Percentiles rank a stretch among this genome's conserved stretches.
Evolutionary conservation across 768 basidiomycete species (phyloP).

Genomic region (Amanita pallidorosea): DNA sequence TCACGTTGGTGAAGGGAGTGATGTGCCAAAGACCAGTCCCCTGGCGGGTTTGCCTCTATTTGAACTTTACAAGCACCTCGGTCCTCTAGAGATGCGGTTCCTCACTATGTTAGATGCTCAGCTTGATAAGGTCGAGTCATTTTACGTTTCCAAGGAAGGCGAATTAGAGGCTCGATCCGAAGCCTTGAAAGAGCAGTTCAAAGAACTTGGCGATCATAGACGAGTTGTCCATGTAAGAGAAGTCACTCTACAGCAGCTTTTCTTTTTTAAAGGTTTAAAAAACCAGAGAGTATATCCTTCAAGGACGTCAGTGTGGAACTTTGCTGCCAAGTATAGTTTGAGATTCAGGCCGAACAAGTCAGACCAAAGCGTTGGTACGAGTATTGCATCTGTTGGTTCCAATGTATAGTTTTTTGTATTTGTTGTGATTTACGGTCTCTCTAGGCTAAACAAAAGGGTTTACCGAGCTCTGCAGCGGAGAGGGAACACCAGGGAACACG

Average conservation of each 20-base stretch:
- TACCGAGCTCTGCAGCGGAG: too few relatives aligned
- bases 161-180: slow-evolving; percentile 41
- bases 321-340: not conserved
- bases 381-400: not conserved
- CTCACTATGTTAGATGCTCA: slow-evolving; percentile 70
- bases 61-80: slow-evolving; percentile 43
- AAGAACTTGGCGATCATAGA: slow-evolving; percentile 64
- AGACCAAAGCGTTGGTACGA: not conserved
- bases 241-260: not conserved
- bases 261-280: not conserved
- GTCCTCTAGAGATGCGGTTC: slow-evolving; percentile 56
- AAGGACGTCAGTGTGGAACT: slow-evolving; percentile 2
- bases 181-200: slow-evolving; percentile 55
- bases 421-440: not conserved
- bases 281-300: not conserved
- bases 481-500: not conserved
- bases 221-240: slow-evolving; percentile 43
- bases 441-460: not conserved
- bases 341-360: not conserved
- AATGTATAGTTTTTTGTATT: not conserved
- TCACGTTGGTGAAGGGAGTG: not conserved
- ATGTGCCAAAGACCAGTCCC: not conserved
- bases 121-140: slow-evolving; percentile 76
- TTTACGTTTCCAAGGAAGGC: slow-evolving; percentile 65
- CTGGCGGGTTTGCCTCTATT: slow-evolving; percentile 25